Conservation (phyloP, 306 rosid genomes). For the Mimosa bimucronata region DNA sequence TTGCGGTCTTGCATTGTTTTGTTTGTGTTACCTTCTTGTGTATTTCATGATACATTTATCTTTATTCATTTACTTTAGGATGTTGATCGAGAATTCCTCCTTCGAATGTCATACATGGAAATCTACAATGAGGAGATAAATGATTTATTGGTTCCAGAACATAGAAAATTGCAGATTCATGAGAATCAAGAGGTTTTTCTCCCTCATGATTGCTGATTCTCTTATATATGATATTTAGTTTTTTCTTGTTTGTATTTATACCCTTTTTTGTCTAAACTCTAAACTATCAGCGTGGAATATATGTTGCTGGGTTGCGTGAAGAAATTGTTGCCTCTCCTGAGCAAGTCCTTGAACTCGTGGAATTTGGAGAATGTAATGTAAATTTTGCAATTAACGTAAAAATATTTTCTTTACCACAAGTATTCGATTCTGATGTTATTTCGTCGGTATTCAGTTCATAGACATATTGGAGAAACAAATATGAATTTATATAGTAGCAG, state of each 20-base stretch:
- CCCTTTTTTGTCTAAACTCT: constrained; percentile 36
- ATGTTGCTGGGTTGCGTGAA: constrained; percentile 94
- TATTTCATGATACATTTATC: neutral
- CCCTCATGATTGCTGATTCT: neutral
- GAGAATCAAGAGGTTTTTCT: constrained; percentile 79
- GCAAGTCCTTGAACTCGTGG: constrained; percentile 85
- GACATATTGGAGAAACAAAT: constrained; percentile 97
- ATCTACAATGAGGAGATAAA: constrained; percentile 94
- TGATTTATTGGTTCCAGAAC: constrained; percentile 93
- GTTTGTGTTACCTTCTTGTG: constrained; percentile 1
- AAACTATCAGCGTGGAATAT: constrained; percentile 79
- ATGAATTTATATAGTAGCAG: constrained; percentile 95
- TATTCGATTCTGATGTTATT: neutral
- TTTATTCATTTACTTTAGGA: constrained; percentile 52
- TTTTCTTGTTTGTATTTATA: constrained; percentile 31
- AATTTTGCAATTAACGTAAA: neutral
- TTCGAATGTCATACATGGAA: constrained; percentile 99
- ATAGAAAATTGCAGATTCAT: constrained; percentile 94
- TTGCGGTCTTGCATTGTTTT: neutral
- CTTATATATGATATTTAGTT: constrained; percentile 12
- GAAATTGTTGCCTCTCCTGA: constrained; percentile 93
- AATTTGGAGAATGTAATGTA: constrained; percentile 83
- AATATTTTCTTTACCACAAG: neutral
- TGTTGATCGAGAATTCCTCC: constrained; percentile 83
- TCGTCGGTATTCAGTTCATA: constrained; percentile 71